Percentiles rank a stretch among this genome's conserved stretches.
Evolutionary conservation across 2,329 filamentous ascomycete species (phyloP).

Genomic region (Elsinoe arachidis): DNA sequence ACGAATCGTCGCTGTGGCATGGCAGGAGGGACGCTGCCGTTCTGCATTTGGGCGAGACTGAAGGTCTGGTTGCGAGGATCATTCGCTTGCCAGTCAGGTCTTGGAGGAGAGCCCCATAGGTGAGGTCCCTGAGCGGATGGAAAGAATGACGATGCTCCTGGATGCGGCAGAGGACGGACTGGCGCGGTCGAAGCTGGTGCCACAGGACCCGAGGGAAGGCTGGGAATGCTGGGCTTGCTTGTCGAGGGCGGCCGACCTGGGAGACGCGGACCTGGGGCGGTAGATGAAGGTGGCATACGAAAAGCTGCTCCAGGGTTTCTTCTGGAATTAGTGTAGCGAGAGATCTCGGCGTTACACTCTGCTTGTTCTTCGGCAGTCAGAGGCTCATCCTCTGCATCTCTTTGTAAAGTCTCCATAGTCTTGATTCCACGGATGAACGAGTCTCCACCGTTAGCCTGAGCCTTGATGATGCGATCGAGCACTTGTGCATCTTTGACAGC

Average conservation of each 20-base stretch:
- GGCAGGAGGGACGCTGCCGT: background rate
- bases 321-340: slow-evolving; percentile 27
- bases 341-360: slow-evolving; percentile 24
- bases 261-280: background rate
- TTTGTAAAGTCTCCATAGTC: slow-evolving; percentile 29
- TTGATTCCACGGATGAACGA: slow-evolving; percentile 41
- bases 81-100: background rate
- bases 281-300: background rate
- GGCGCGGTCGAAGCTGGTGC: background rate
- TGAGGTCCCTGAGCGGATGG: background rate
- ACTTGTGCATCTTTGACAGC: slow-evolving; percentile 51
- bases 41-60: background rate
- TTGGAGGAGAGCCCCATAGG: background rate
- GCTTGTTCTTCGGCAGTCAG: slow-evolving; percentile 25
- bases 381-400: slow-evolving; percentile 25
- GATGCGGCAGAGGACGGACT: too few species aligned
- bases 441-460: slow-evolving; percentile 31
- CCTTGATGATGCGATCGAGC: slow-evolving; percentile 53
- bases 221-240: too few species aligned
- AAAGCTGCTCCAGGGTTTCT: background rate
- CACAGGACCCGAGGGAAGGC: background rate
- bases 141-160: background rate
- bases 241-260: background rate
- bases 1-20: background rate
- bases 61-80: background rate